Evolutionary conservation across 768 basidiomycete species (phyloP).

Genomic region (Mycena capillaripes): DNA sequence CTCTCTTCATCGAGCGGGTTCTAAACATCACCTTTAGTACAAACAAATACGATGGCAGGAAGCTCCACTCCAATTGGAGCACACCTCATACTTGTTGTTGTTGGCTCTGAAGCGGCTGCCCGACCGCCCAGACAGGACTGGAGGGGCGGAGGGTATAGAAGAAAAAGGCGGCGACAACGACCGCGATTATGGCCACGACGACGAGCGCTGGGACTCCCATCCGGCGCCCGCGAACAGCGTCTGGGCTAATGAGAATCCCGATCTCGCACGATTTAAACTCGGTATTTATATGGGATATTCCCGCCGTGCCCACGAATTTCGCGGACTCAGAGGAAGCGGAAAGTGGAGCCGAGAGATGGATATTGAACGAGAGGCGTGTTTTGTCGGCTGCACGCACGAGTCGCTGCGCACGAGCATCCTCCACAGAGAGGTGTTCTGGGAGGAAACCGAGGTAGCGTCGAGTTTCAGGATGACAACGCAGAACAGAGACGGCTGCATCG

Average conservation of each 20-base stretch:
- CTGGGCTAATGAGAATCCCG: slow-evolving; percentile 56
- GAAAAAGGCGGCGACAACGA: no score
- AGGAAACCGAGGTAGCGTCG: slow-evolving; percentile 55
- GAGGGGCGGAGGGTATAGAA: no score
- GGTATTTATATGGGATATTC: slow-evolving; percentile 56
- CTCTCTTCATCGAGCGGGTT: no score
- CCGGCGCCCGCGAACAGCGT: slow-evolving; percentile 49
- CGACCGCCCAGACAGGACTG: no score
- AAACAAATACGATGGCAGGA: no score
- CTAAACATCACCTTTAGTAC: no score
- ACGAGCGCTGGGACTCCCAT: no score
- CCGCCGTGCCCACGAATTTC: slow-evolving; percentile 53
- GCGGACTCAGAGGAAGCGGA: slow-evolving; percentile 35
- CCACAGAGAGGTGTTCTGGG: slow-evolving; percentile 50
- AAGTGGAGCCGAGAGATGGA: no score
- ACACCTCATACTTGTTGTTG: no score
- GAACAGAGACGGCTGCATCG: slow-evolving; percentile 51
- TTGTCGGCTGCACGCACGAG: slow-evolving; percentile 51
- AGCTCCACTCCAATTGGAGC: no score
- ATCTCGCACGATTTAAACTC: slow-evolving; percentile 54
- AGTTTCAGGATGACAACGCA: slow-evolving; percentile 56
- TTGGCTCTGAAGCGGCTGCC: no score
- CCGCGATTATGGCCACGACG: no score
- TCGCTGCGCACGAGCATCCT: slow-evolving; percentile 50
- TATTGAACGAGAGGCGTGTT: slow-evolving; percentile 52